Base-by-base conservation (phyloP, 2,329 filamentous ascomycete genomes). In the Botrytis galanthina region DNA sequence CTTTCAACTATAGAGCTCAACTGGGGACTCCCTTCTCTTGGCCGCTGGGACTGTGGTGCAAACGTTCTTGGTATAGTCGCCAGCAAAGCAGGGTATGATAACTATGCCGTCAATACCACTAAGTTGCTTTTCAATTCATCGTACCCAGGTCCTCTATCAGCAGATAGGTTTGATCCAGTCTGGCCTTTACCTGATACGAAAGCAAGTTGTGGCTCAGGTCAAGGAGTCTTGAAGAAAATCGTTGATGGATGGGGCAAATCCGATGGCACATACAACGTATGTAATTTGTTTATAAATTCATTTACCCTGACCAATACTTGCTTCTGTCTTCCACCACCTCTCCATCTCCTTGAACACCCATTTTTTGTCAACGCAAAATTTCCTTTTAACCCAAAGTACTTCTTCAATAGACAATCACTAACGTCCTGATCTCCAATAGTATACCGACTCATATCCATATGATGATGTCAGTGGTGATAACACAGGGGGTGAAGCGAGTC, bases 111-210 rank as follows among this genome's bases (percentile, higher is more conserved):
- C 22, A 70, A 78, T 61, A 81, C 84, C 39, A 80, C 81, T 59
- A 80, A 79, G 44, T 76, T 84, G n/a, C 83, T 79, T 75, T 77
- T 85, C 66, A 86, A 86, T 77, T 77, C 83, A 72, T 84, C 83
- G 20, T 84, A 84, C 73, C 81, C 83, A 8, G 84, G 84, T 74
- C 51, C 80, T 71, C 22, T 78, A 69, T 75, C 80, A 77, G 12
- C 79, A 73, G 14, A 78, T 76, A 18, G 78, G 78, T 75, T 75
- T 73, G 18, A 67, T 62, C 64, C 78, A 73, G 35, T 70, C 35
- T 78, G 76, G 76, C 77, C 77, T 16, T 68, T 73, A 16, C 77
- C 77, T 18, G 72, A 75, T 57, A 78, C 77, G 8, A 74, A 73
- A 39, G 74, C 73, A 14, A 77, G 74, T 44, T 78, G 77, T 42